phyloP scores from a whole-genome alignment of 2,329 filamentous ascomycete genomes.

The Rhytidhysteron rufulum region DNA sequence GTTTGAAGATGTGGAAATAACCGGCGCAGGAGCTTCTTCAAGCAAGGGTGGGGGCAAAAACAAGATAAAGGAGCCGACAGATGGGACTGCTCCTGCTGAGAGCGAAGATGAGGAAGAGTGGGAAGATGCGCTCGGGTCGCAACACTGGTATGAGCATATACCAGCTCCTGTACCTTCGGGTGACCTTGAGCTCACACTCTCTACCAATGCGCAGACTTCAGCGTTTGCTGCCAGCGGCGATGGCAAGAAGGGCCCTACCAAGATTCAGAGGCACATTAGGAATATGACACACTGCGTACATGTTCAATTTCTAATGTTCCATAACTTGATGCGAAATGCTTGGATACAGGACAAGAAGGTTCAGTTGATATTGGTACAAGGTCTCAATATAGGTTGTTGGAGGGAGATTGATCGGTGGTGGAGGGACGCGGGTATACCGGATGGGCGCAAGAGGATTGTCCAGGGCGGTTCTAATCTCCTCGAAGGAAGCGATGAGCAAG shows the following conservation, averaged over 20 bases:
- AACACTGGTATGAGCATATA: conserved; percentile 31
- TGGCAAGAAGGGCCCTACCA: conserved; percentile 79
- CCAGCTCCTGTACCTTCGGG: conserved; percentile 51
- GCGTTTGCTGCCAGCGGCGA: conserved; percentile 41
- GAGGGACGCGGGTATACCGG: conserved; percentile 76
- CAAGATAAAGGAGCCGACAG: conserved; percentile 20
- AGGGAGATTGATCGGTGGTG: conserved; percentile 40
- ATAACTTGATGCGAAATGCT: conserved; percentile 66
- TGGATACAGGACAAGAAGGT: conserved; percentile 34
- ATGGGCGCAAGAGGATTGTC: conserved; percentile 73
- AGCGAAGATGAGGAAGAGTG: conserved; percentile 39
- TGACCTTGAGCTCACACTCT: conserved; percentile 70
- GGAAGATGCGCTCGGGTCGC: conserved; percentile 36
- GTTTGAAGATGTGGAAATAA: conserved; percentile 45
- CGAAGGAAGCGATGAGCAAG: conserved; percentile 69
- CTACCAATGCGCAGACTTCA: conserved; percentile 15
- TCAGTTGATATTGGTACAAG: conserved; percentile 26
- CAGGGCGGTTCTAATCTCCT: conserved; percentile 37
- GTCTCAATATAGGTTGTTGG: conserved; percentile 29
- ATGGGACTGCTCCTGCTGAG: conserved; percentile 36
- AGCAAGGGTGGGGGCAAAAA: conserved; percentile 40
- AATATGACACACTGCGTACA: conserved; percentile 82
- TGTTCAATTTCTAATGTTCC: conserved; percentile 81
- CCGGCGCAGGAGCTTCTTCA: conserved; percentile 16
- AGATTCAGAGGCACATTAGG: conserved; percentile 75